phyloP scores from a whole-genome alignment of 371 early-diverging fungal genomes.

The Haplosporangium sp. region DNA sequence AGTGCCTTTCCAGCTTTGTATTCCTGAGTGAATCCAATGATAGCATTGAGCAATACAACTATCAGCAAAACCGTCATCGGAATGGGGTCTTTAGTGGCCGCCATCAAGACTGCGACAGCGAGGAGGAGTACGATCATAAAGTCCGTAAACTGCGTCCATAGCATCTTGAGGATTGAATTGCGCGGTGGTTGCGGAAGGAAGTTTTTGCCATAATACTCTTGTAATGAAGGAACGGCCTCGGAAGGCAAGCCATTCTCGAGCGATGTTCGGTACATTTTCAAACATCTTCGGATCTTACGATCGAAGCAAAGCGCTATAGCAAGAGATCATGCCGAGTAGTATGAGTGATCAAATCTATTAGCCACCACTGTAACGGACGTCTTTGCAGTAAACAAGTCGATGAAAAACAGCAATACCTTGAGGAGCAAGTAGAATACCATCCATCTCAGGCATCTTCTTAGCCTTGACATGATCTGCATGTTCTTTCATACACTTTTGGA shows the following conservation, averaged over 20 bases:
- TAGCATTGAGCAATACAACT: slow-evolving; percentile 78
- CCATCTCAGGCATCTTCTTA: slow-evolving; percentile 62
- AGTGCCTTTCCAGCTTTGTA: slow-evolving; percentile 72
- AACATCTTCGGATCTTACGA: slow-evolving; percentile 73
- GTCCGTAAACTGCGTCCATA: slow-evolving; percentile 87
- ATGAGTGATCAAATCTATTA: background rate
- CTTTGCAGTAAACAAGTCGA: too few species aligned
- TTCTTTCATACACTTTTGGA: slow-evolving; percentile 73
- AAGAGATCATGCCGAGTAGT: too few species aligned
- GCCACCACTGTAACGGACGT: too few species aligned
- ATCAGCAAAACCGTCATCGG: slow-evolving; percentile 70
- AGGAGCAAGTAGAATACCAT: slow-evolving; percentile 64
- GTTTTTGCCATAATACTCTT: slow-evolving; percentile 87
- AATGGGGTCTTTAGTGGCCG: slow-evolving; percentile 79
- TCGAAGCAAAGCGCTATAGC: slow-evolving; percentile 86
- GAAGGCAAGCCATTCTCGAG: slow-evolving; percentile 73
- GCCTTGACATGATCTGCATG: slow-evolving; percentile 55
- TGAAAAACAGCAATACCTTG: slow-evolving; percentile 61
- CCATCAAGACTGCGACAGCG: slow-evolving; percentile 81
- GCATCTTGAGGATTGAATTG: slow-evolving; percentile 79
- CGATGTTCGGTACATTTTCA: slow-evolving; percentile 88
- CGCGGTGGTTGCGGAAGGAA: slow-evolving; percentile 81
- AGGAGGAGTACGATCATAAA: slow-evolving; percentile 88
- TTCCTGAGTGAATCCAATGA: slow-evolving; percentile 76
- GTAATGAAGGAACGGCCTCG: slow-evolving; percentile 62